These are phyloP conservation scores for Moelleriella libera DNA, from an alignment of 2,329 filamentous ascomycete genomes.

Conservation along the genomic window DNA sequence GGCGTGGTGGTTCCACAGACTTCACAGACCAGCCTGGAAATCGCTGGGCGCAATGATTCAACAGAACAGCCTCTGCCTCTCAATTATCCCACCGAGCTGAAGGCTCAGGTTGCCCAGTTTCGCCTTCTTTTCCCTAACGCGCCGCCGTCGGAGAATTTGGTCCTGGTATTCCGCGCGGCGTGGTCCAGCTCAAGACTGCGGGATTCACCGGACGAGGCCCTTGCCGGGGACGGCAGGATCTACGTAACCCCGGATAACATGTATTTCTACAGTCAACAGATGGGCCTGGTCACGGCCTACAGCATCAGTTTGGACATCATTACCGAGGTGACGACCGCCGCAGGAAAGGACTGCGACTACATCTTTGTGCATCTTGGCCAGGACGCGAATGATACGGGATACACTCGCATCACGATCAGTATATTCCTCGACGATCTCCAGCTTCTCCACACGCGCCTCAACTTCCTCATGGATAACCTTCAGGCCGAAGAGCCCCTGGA, in stretches of 20 bases:
- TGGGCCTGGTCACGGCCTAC: constrained; percentile 79
- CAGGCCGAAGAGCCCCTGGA: constrained; percentile 56
- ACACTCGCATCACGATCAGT: constrained; percentile 72
- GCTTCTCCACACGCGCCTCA: constrained; percentile 70
- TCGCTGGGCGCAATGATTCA: constrained; percentile 11
- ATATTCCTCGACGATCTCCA: constrained; percentile 80
- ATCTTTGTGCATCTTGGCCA: constrained; percentile 68
- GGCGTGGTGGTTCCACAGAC: constrained; percentile 22
- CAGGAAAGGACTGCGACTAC: constrained; percentile 85
- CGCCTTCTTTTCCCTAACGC: constrained; percentile 78
- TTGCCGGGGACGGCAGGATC: constrained; percentile 57
- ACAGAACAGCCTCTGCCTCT: constrained; percentile 46
- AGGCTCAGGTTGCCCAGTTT: constrained; percentile 85
- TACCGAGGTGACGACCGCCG: constrained; percentile 76
- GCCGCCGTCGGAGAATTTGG: constrained; percentile 62
- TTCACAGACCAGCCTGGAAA: constrained; percentile 12
- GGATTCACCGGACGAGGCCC: constrained; percentile 23
- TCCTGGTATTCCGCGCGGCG: constrained; percentile 83
- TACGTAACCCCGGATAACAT: constrained; percentile 80
- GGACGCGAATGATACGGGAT: constrained; percentile 46
- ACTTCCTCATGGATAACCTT: constrained; percentile 71
- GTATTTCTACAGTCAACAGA: constrained; percentile 93
- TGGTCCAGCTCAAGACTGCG: constrained; percentile 48
- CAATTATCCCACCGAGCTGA: constrained; percentile 70
- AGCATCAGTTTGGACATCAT: constrained; percentile 63